Percentiles rank a stretch among this genome's conserved stretches.
Evolutionary conservation across 2,329 filamentous ascomycete genomes (phyloP).

Genomic region (Coleophoma eucalyptorum): DNA sequence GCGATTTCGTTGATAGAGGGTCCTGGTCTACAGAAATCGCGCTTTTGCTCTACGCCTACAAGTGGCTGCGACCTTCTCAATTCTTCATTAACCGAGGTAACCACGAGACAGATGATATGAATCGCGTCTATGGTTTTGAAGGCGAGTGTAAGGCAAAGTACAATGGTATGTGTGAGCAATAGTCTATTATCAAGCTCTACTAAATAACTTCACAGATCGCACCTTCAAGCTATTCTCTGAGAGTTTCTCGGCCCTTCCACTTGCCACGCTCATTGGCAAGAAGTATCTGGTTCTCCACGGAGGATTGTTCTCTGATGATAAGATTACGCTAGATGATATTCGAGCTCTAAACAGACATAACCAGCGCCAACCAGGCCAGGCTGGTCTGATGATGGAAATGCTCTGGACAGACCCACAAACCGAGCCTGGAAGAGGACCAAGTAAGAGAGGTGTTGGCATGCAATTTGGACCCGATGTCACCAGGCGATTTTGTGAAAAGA

Average conservation of each 20-base stretch:
- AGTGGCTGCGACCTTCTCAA: conserved; percentile 81
- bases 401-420: conserved; percentile 97
- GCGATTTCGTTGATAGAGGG: conserved; percentile 95
- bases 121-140: conserved; percentile 96
- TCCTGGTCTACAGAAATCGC: conserved; percentile 99
- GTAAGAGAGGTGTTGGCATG: conserved; percentile 93
- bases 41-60: conserved; percentile 89
- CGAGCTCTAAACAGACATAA: conserved; percentile 86
- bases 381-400: conserved; percentile 99
- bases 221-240: conserved; percentile 98
- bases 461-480: conserved; percentile 97
- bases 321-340: conserved; percentile 86
- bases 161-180: conserved; percentile 61
- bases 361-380: conserved; percentile 88
- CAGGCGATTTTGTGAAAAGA: conserved; percentile 93
- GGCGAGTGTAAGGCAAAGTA: conserved; percentile 99
- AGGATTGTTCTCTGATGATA: conserved; percentile 94
- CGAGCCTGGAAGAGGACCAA: conserved; percentile 80
- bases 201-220: conserved; percentile 33
- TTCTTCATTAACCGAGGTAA: conserved; percentile 98
- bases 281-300: conserved; percentile 94
- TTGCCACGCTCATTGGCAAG: conserved; percentile 86
- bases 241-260: conserved; percentile 88
- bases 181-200: conserved; percentile 12
- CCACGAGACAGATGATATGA: conserved; percentile 99